Base-by-base conservation (phyloP, 2,329 filamentous ascomycete genomes). In the Xylariaceae sp. region DNA sequence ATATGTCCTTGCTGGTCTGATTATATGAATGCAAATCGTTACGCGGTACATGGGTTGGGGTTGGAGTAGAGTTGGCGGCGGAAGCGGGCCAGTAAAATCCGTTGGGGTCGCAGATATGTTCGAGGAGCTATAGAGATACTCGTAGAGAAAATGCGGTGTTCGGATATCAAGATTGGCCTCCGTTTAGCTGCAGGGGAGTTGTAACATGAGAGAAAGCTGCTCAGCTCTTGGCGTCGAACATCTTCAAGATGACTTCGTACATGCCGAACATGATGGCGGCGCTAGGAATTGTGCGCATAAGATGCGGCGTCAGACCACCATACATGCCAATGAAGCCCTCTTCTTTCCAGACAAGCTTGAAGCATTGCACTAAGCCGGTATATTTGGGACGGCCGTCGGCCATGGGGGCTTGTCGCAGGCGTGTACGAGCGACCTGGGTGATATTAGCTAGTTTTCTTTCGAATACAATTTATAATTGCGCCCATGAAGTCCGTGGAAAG, bases 251-350 rank as follows among this genome's bases (percentile, higher is more conserved):
- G 41, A 69, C 74, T 58, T 81, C 77, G 57, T 81, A 95, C 72
- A 93, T 93, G 65, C 89, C 89, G 64, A 96, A 95, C 87, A 95
- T 96, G 63, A 97, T 95, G 52, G 87, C 89, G 7, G 91, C 89
- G 53, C 87, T 93, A 1, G 91, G 91, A 4, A 96, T 90, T 6
- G 90, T 90, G 47, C 90, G 78, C 65, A 96, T 79, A 56, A 97
- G 79, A 62, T 97, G 91, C 35, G 91, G 89, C 12, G 90, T 94
- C 57, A 97, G 73, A 15, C 90, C 90, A 42, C 91, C 90, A 60
- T 96, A 97, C 47, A 97, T 72, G 24, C 85, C 87, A 35, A 83
- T 79, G 64, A 95, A 74, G 36, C 90, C 89, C 64, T 96, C 91
- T 58, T 96, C 89, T 57, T 84, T 85, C 77, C 83, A 91, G 34